Evolutionary conservation across 805 yeast species (phyloP), one percentile per base, ranked within the genome.

Genomic region (Wickerhamomyces hampshirensis): DNA sequence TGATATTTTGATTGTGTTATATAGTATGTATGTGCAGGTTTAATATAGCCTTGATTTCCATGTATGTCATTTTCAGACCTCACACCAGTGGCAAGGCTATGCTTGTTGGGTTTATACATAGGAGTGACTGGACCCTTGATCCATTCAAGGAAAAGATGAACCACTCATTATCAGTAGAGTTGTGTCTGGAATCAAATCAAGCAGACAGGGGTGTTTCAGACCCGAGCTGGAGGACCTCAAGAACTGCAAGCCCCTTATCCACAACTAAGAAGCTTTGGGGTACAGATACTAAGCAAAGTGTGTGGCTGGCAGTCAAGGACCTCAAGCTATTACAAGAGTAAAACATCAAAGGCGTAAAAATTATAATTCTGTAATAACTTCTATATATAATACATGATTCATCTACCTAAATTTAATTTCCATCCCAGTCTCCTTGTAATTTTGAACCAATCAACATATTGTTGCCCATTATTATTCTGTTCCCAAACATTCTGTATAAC

Each of bases 141-240:
- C 73, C 86, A 2, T 75, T 65, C 45, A 67, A 62, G 23, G 64
- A 62, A 26, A 77, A 82, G 62, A 59, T 12, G 32, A 44, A 58
- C 74, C 48, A 17, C 55, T 65, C 31, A 82, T 79, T 45, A 67
- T 85, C 18, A 34, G 83, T 9, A 69, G 84, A 35, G 79, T 75
- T 28, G 84, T 73, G 1, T 79, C 88, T 6, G 95, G 94, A 0
- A 64, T 83, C 30, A 70, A 95, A 44, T 95, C 95, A 6, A 67
- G 80, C 26, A 70, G 94, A 51, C 68, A 73, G 27, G 93, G 89
- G 11, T 94, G 94, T 5, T 77, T 73, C 5, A 66, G 94, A 35
- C 73, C 85, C 28, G 93, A 82, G 52, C 56, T 58, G 29, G 83
- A 80, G 47, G 40, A 37, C 5, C 59, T 62, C 11, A 62, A 58